Evolutionary conservation across 192 early-diverging fungal genomes (phyloP), one percentile per base, ranked within the genome.

Genomic region (Coemansia nantahalensis): DNA sequence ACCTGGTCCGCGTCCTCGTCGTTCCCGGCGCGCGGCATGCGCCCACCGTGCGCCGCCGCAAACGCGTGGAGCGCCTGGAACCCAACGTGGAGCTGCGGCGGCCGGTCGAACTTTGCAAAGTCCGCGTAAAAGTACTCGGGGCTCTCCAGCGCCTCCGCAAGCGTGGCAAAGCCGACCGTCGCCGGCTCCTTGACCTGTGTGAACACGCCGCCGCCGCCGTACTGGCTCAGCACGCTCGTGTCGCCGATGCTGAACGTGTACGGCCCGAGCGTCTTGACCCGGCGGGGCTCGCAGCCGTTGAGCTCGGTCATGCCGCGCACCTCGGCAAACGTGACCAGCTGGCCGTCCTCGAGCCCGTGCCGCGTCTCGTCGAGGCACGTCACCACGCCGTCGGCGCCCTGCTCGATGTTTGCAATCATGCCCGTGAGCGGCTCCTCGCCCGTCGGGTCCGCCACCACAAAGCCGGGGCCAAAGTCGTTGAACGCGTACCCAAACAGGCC

Each of bases 41-140:
- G 78, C 30, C 84, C 85, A 35, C 83, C 64, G 34, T 85, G 68
- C 48, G 82, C 82, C 8, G 56, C 52, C 44, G 47, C 37, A 58
- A 95, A 99, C 11, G 60, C 62, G 48, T 94, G 88, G n/a, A 99
- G 80, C 6, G 93, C 95, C 68, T 95, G 92, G 85, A 97, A 97
- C 28, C 84, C 93, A 26, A 95, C 53, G 51, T 96, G 94, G 8
- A 95, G 80, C 70, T 94, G 91, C 3, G 82, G 79, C 13, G 95
- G 95, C n/a, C 93, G 84, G 59, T 99, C 95, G 48, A 95, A 99
- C 78, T 99, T 99, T 50, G 90, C 94, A 77, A 89, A 97, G 80
- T 99, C 97, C 31, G 94, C 87, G 47, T 85, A 79, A 31, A 97
- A 48, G 31, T 82, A 90, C 54, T 95, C 91, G 24, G 97, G 97